phyloP scores from a whole-genome alignment of 345 rosid species.

The Geranium brycei region DNA sequence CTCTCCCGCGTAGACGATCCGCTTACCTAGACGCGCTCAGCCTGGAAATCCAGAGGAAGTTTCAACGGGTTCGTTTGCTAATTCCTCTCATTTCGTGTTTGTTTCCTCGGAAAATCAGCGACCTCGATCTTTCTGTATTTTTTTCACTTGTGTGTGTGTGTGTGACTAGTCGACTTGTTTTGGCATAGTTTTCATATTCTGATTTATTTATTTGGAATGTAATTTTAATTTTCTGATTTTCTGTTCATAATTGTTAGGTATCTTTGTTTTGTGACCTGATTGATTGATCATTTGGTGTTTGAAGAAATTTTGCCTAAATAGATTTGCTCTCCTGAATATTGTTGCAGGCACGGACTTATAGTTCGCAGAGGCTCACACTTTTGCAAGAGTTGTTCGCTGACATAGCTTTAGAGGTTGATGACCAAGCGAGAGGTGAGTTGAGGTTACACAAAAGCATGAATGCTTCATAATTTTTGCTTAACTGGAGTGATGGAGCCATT shows the following conservation, averaged over 20 bases:
- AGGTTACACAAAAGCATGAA: background rate
- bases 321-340: background rate
- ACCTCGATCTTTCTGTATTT: background rate
- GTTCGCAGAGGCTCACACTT: constrained; percentile 76
- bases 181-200: background rate
- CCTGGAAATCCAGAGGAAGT: constrained; percentile 79
- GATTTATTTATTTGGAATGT: too few relatives aligned
- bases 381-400: constrained; percentile 86
- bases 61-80: constrained; percentile 51
- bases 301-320: too few relatives aligned
- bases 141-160: background rate
- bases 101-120: background rate
- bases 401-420: constrained; percentile 85
- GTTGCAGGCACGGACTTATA: constrained; percentile 67
- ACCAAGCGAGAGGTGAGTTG: constrained; percentile 69
- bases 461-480: background rate
- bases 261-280: too few relatives aligned
- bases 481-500: background rate
- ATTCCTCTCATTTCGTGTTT: background rate
- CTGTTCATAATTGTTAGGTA: too few relatives aligned
- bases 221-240: constrained; percentile 5
- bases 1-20: constrained; percentile 43
- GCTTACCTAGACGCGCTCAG: constrained; percentile 73
- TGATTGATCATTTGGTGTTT: too few relatives aligned
- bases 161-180: background rate